A percentile compares a stretch with the other conserved stretches of the same genome.
These are phyloP conservation scores for Melanogaster broomeanus DNA, from an alignment of 768 basidiomycete genomes.

Conservation along the genomic window DNA sequence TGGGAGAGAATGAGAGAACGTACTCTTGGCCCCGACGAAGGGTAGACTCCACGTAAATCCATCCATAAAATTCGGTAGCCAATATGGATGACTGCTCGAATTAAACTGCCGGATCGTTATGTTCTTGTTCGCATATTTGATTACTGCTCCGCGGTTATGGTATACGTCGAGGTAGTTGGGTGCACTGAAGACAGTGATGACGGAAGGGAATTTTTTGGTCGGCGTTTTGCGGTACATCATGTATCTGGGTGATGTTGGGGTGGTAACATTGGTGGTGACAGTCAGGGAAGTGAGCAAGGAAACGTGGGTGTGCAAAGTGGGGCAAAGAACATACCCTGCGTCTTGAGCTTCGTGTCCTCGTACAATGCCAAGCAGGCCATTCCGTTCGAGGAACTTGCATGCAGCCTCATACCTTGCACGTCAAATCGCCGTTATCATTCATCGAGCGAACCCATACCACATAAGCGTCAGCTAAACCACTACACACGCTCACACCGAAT, in stretches of 20 bases:
- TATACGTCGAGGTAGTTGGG: constrained; percentile 98
- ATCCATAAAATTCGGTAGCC: constrained; percentile 98
- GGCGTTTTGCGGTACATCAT: constrained; percentile 96
- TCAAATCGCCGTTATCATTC: neutral
- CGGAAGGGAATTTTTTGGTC: constrained; percentile 92
- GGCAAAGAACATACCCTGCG: constrained; percentile 63
- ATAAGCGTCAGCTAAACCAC: neutral
- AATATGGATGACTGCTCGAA: constrained; percentile 81
- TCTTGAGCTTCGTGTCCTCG: constrained; percentile 98
- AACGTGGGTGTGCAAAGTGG: neutral
- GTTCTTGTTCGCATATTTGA: constrained; percentile 97
- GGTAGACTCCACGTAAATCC: constrained; percentile 99
- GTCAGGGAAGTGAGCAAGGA: neutral
- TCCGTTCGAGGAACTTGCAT: constrained; percentile 91
- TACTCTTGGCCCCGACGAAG: constrained; percentile 97
- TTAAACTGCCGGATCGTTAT: constrained; percentile 94
- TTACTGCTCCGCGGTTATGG: constrained; percentile 93
- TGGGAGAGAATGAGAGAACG: constrained; percentile 26
- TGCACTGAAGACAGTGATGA: constrained; percentile 97
- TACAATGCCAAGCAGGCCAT: constrained; percentile 87
- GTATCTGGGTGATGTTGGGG: constrained; percentile 48
- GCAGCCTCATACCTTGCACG: constrained; percentile 78
- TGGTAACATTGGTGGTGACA: neutral
- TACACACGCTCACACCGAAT: neutral
- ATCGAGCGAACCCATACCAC: neutral